Evolutionary conservation across 176 grass and related monocot genomes (phyloP).

Genomic region (Saccharum officinarum): DNA sequence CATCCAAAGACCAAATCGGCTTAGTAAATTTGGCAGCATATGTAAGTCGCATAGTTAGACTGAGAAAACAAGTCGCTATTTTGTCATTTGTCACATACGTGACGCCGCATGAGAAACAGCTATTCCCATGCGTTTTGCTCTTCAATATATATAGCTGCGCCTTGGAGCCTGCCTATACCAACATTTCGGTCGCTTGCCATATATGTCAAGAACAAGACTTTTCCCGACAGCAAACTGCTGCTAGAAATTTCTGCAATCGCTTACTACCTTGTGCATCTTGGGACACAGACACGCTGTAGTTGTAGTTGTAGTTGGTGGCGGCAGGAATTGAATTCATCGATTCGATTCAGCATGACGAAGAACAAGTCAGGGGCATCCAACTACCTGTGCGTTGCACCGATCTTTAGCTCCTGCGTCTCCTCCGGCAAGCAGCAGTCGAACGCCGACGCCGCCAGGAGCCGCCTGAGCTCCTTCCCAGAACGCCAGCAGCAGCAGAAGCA

Average conservation of each 20-base stretch:
- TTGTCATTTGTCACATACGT: not conserved
- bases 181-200: not conserved
- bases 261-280: not conserved
- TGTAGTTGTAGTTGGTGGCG: not conserved
- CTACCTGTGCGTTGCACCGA: slow-evolving; percentile 30
- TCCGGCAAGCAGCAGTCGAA: slow-evolving; percentile 7
- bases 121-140: not conserved
- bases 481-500: not conserved
- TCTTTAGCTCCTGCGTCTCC: slow-evolving; percentile 40
- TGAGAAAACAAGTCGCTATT: not conserved
- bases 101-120: not conserved
- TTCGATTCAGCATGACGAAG: slow-evolving; percentile 10
- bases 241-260: not conserved
- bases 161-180: not conserved
- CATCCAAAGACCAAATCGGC: not conserved
- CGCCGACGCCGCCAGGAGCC: slow-evolving; percentile 10
- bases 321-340: not conserved
- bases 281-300: not conserved
- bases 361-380: slow-evolving; percentile 30
- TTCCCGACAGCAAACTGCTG: not conserved
- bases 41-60: not conserved
- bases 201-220: not conserved
- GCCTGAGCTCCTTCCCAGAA: slow-evolving; percentile 44
- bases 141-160: not conserved
- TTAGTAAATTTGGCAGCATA: slow-evolving; percentile 2